A percentile compares a stretch with the other conserved stretches of the same genome.
These are phyloP conservation scores for Conticribra guillardii DNA, from an alignment of 108 stramenopile genomes.

Conservation along the genomic window DNA sequence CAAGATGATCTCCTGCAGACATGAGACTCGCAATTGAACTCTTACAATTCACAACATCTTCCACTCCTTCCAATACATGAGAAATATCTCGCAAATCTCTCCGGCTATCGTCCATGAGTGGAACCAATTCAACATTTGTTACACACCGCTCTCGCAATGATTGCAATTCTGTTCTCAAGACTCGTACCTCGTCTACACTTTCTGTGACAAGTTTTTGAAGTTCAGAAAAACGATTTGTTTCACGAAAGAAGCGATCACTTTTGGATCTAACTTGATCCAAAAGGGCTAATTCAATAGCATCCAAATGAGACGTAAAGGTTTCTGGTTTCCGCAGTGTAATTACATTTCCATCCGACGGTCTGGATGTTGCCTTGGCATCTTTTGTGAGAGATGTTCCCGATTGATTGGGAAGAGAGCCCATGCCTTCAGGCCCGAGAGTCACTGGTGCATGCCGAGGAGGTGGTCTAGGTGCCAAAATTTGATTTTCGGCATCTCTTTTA, in stretches of 20 bases:
- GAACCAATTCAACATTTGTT: constrained; percentile 62
- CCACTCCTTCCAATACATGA: constrained; percentile 68
- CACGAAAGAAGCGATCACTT: constrained; percentile 81
- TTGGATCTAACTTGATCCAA: constrained; percentile 82
- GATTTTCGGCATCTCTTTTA: constrained; percentile 39
- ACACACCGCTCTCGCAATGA: constrained; percentile 58
- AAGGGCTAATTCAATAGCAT: constrained; percentile 79
- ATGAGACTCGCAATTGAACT: constrained; percentile 72
- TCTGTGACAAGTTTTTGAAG: constrained; percentile 66
- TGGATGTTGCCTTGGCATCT: constrained; percentile 41
- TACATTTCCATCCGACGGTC: constrained; percentile 53
- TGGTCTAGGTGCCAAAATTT: constrained; percentile 15
- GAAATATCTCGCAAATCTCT: constrained; percentile 60
- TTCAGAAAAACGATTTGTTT: constrained; percentile 84
- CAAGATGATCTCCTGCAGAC: constrained; percentile 71
- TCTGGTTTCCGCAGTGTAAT: constrained; percentile 70
- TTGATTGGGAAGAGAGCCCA: constrained; percentile 17
- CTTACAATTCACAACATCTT: constrained; percentile 73
- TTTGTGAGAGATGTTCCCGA: constrained; percentile 26
- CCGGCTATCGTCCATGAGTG: constrained; percentile 56
- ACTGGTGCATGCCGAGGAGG: constrained; percentile 9
- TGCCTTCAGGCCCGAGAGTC: background rate
- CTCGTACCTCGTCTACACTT: constrained; percentile 69
- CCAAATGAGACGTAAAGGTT: constrained; percentile 70
- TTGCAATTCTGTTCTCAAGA: constrained; percentile 53